These are phyloP conservation scores for Aethionema arabicum DNA, from an alignment of 345 rosid genomes.

Conservation along the genomic window DNA sequence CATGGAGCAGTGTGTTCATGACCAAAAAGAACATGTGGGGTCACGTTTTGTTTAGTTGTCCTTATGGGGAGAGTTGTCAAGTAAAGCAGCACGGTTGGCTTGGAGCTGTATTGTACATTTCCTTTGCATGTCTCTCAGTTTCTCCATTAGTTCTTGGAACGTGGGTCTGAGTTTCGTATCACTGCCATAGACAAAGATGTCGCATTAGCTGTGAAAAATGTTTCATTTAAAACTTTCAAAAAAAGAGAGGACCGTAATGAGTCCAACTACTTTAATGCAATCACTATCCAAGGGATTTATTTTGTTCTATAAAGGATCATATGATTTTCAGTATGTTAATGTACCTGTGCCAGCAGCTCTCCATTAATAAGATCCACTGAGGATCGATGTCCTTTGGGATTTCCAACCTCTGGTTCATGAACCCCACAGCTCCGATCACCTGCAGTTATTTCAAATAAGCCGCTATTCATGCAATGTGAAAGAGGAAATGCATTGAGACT, in stretches of 20 bases:
- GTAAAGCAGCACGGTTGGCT: constrained; percentile 57
- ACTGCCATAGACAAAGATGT: constrained; percentile 38
- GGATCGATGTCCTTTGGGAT: constrained; percentile 83
- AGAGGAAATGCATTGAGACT: neutral
- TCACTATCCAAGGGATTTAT: neutral
- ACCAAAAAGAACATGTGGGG: constrained; percentile 12
- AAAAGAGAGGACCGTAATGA: constrained; percentile 5
- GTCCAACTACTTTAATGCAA: too few relatives aligned
- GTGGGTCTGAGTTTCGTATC: constrained; percentile 74
- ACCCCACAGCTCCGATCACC: constrained; percentile 98
- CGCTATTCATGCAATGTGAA: constrained; percentile 18
- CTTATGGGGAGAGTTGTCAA: constrained; percentile 49
- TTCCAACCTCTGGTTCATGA: constrained; percentile 91
- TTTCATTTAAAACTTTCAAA: neutral
- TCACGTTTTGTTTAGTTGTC: constrained; percentile 33
- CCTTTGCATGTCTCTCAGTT: constrained; percentile 76
- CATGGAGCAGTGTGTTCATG: constrained; percentile 1
- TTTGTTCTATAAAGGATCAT: constrained; percentile 11
- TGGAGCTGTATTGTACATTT: constrained; percentile 59
- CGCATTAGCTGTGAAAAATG: neutral
- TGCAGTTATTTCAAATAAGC: constrained; percentile 43
- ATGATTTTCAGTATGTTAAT: constrained; percentile 11
- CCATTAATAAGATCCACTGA: constrained; percentile 70
- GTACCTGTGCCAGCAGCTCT: constrained; percentile 96
- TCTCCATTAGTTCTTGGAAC: constrained; percentile 86